phyloP scores from a whole-genome alignment of 2,329 filamentous ascomycete species.

The Eurotiales sp. region DNA sequence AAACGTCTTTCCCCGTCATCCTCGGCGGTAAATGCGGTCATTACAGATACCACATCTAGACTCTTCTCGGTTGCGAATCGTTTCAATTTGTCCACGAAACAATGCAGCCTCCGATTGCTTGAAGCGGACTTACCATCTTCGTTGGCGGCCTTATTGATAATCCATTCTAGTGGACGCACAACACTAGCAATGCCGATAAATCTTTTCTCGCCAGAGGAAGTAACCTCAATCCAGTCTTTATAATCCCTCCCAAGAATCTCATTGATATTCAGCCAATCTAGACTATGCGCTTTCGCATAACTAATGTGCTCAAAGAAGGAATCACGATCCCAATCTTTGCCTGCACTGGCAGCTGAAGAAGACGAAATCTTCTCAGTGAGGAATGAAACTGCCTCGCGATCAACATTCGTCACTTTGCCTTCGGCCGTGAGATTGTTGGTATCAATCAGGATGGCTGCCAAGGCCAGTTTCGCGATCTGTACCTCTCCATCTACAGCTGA shows the following conservation, averaged over 20 bases:
- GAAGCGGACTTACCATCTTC: background rate
- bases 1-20: constrained; percentile 37
- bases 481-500: background rate
- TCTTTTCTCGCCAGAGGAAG: background rate
- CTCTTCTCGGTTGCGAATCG: constrained; percentile 44
- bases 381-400: constrained; percentile 48
- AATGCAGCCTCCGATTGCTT: constrained; percentile 16
- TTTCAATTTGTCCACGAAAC: constrained; percentile 41
- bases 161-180: constrained; percentile 54
- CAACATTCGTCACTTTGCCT: constrained; percentile 45
- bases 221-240: constrained; percentile 55
- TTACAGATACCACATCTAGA: constrained; percentile 55
- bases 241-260: constrained; percentile 62
- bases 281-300: constrained; percentile 52
- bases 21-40: constrained; percentile 53
- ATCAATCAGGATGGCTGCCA: constrained; percentile 43
- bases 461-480: constrained; percentile 36
- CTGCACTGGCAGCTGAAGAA: constrained; percentile 17
- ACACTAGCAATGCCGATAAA: constrained; percentile 58
- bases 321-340: constrained; percentile 40
- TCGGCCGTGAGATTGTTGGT: constrained; percentile 43
- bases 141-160: constrained; percentile 47
- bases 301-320: constrained; percentile 51
- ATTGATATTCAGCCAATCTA: constrained; percentile 49
- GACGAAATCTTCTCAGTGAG: constrained; percentile 49